Conservation (phyloP, 352 stramenopile genomes). For the Phytophthora fragariae region DNA sequence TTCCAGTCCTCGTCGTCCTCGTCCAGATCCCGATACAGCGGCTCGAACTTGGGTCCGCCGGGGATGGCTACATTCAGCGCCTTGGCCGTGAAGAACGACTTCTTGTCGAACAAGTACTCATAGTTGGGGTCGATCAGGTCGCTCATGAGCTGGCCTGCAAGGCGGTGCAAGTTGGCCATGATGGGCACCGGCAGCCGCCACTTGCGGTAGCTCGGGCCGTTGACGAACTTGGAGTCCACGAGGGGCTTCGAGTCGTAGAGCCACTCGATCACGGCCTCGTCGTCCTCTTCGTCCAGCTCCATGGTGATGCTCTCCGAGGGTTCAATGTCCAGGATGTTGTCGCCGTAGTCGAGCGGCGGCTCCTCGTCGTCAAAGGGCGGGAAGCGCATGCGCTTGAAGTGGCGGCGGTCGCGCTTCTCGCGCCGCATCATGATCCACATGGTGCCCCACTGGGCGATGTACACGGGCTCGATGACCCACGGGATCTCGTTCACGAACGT, state of each 20-base stretch:
- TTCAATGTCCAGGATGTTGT: slow-evolving; percentile 98
- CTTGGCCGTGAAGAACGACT: slow-evolving; percentile 99
- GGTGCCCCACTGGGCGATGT: slow-evolving; percentile 99
- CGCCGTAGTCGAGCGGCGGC: slow-evolving; percentile 95
- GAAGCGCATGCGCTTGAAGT: slow-evolving; percentile 99
- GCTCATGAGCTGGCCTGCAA: slow-evolving; percentile 97
- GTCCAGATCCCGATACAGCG: slow-evolving; percentile 97
- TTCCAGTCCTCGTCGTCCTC: slow-evolving; percentile 99
- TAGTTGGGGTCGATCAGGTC: slow-evolving; percentile 98
- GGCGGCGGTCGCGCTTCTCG: slow-evolving; percentile 98
- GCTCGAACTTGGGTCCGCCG: slow-evolving; percentile 99
- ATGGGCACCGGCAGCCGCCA: slow-evolving; percentile 98
- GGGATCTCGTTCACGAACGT: slow-evolving; percentile 99
- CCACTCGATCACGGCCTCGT: slow-evolving; percentile 96
- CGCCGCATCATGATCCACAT: slow-evolving; percentile 99
- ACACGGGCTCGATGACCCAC: slow-evolving; percentile 99
- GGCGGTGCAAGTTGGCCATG: slow-evolving; percentile 98
- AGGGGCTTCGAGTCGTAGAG: slow-evolving; percentile 98
- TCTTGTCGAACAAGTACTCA: slow-evolving; percentile 94
- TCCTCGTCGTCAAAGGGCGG: slow-evolving; percentile 99
- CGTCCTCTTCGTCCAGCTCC: slow-evolving; percentile 96
- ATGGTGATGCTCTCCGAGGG: slow-evolving; percentile 97
- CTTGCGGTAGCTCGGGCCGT: slow-evolving; percentile 97
- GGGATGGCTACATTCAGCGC: slow-evolving; percentile 99
- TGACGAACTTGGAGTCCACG: slow-evolving; percentile 94